Conservation (phyloP, 257 asterid genomes). For the Nicotiana tabacum region DNA sequence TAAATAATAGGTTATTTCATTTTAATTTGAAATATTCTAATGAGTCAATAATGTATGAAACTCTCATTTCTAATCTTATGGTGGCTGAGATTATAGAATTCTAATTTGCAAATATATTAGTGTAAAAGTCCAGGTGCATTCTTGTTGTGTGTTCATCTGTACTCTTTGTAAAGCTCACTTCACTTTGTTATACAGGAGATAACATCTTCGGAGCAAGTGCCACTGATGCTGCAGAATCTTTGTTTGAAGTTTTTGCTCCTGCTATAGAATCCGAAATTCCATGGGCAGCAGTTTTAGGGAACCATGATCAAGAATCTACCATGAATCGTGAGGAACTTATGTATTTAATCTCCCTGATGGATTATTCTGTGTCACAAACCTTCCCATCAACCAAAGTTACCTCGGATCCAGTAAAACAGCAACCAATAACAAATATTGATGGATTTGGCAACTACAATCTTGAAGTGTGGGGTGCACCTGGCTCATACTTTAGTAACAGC, state of each 20-base stretch:
- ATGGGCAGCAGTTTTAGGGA: conserved; percentile 95
- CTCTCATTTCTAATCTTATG: neutral
- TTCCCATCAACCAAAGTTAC: conserved; percentile 51
- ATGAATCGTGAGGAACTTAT: conserved; percentile 87
- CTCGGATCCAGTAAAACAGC: conserved; percentile 20
- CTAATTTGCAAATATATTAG: neutral
- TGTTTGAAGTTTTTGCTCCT: conserved; percentile 63
- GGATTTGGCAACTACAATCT: conserved; percentile 90
- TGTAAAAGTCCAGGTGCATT: neutral
- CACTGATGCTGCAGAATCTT: conserved; percentile 90
- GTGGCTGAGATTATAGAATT: neutral
- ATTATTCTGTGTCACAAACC: conserved; percentile 74
- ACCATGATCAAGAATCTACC: conserved; percentile 95
- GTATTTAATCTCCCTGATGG: conserved; percentile 91
- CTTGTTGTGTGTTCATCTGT: neutral
- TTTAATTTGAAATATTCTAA: neutral
- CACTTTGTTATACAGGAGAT: conserved; percentile 52
- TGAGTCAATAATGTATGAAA: neutral
- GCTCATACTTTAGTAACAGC: conserved; percentile 59
- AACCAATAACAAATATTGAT: conserved; percentile 34
- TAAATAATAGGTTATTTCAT: neutral
- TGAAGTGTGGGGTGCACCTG: conserved; percentile 67
- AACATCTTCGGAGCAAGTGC: conserved; percentile 86
- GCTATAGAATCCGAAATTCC: conserved; percentile 66
- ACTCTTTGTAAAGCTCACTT: conserved; percentile 3